These are phyloP conservation scores for Falciphora oryzae DNA, from an alignment of 2,329 filamentous ascomycete genomes.

Conservation along the genomic window DNA sequence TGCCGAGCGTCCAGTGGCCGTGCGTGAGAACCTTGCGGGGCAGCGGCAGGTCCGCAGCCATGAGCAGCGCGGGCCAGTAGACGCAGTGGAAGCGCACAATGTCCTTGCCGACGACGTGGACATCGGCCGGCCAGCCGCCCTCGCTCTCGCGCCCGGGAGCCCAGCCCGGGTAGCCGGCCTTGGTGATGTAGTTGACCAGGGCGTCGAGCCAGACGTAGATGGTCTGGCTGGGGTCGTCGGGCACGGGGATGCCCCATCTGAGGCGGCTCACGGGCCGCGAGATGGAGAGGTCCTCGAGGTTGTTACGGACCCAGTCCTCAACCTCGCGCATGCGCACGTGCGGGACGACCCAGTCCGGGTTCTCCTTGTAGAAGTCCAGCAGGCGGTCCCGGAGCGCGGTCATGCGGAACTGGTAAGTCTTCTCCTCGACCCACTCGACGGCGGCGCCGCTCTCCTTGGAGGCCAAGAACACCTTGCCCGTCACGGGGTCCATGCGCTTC, in stretches of 20 bases:
- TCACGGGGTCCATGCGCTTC: constrained; percentile 68
- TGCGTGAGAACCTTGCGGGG: constrained; percentile 81
- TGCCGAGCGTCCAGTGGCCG: constrained; percentile 90
- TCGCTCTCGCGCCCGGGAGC: constrained; percentile 55
- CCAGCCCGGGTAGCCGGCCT: constrained; percentile 75
- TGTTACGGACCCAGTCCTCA: constrained; percentile 66
- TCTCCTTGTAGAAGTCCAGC: constrained; percentile 71
- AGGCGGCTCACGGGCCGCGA: constrained; percentile 75
- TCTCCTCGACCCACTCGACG: constrained; percentile 91
- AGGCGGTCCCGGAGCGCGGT: constrained; percentile 75
- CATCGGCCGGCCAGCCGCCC: constrained; percentile 80
- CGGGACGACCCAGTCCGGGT: constrained; percentile 74
- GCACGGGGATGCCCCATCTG: constrained; percentile 84
- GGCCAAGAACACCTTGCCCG: constrained; percentile 76
- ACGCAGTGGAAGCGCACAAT: constrained; percentile 95
- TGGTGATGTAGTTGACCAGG: constrained; percentile 87
- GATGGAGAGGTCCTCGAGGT: constrained; percentile 76
- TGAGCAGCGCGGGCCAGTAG: constrained; percentile 95
- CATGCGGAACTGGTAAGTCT: constrained; percentile 91
- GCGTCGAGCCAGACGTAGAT: constrained; percentile 99
- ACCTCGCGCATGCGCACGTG: constrained; percentile 70
- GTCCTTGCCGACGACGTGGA: constrained; percentile 93
- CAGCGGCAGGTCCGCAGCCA: constrained; percentile 75
- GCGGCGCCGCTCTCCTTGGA: constrained; percentile 84
- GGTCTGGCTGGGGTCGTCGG: constrained; percentile 76